Evolutionary conservation across 805 yeast species (phyloP).

Genomic region (Metschnikowia orientalis): DNA sequence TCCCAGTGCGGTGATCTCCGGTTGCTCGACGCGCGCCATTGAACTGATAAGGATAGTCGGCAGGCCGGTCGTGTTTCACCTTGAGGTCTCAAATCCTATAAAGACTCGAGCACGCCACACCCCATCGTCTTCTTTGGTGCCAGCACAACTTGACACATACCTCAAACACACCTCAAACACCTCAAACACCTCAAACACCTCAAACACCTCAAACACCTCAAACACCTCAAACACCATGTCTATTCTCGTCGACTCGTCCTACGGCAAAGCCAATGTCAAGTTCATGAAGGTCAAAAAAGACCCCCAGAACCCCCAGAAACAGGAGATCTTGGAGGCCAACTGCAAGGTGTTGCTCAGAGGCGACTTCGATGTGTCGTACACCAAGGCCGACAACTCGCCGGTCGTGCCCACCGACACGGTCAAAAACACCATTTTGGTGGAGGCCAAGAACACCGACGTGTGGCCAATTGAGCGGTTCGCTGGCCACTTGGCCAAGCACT

Average conservation of each 20-base stretch:
- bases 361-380: conserved; percentile 73
- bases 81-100: conserved; percentile 2
- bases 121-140: no score
- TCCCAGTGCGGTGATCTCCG: conserved; percentile 12
- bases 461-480: conserved; percentile 93
- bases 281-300: conserved; percentile 84
- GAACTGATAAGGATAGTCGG: conserved; percentile 4
- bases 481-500: conserved; percentile 77
- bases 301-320: conserved; percentile 63
- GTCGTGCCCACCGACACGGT: conserved; percentile 94
- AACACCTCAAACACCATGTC: conserved; percentile 12
- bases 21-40: conserved; percentile 1
- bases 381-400: conserved; percentile 82
- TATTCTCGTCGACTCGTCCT: conserved; percentile 44
- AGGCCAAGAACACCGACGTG: conserved; percentile 77
- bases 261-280: conserved; percentile 92
- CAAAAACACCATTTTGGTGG: conserved; percentile 79
- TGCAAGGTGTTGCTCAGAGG: conserved; percentile 75
- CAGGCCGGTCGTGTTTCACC: no score
- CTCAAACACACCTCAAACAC: no score
- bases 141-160: no score
- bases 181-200: background rate
- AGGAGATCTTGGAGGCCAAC: conserved; percentile 82
- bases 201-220: background rate
- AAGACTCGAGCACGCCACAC: conserved; percentile 1